Conservation (phyloP, 2,329 filamentous ascomycete genomes). For the Dothiorella sarmentorum region DNA sequence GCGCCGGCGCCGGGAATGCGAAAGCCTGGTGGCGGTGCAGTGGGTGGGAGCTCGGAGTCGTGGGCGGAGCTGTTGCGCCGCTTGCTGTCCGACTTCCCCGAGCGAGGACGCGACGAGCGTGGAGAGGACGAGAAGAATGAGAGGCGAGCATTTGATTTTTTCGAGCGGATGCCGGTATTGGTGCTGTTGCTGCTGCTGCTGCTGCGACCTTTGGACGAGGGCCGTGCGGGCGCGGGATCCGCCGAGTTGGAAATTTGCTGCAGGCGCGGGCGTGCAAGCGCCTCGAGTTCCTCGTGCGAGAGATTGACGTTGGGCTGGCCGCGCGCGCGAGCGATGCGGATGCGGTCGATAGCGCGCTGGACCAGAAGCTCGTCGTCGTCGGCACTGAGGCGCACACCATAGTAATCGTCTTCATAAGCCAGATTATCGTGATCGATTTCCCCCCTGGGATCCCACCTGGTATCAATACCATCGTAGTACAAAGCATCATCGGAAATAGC, state of each 20-base stretch:
- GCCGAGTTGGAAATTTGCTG: slow-evolving; percentile 24
- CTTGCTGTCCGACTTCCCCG: slow-evolving; percentile 32
- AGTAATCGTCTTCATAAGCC: slow-evolving; percentile 46
- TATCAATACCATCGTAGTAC: slow-evolving; percentile 46
- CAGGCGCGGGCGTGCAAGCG: slow-evolving; percentile 35
- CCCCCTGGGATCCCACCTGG: slow-evolving; percentile 26
- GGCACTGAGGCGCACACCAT: slow-evolving; percentile 27
- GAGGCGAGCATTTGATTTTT: slow-evolving; percentile 29
- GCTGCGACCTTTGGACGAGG: slow-evolving; percentile 29
- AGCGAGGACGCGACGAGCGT: slow-evolving; percentile 24
- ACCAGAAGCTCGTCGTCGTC: slow-evolving; percentile 71
- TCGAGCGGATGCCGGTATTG: slow-evolving; percentile 33
- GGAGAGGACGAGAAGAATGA: slow-evolving; percentile 28
- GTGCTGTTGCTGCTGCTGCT: slow-evolving; percentile 29
- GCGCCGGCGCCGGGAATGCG: slow-evolving; percentile 48
- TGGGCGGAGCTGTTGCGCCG: slow-evolving; percentile 24
- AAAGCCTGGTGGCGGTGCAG: slow-evolving; percentile 42
- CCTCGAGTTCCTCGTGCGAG: slow-evolving; percentile 74
- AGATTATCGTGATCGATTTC: slow-evolving; percentile 41
- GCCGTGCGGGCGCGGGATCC: slow-evolving; percentile 30
- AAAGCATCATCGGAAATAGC: slow-evolving; percentile 46
- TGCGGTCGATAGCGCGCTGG: slow-evolving; percentile 74
- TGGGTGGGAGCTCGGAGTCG: slow-evolving; percentile 21
- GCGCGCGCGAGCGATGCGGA: slow-evolving; percentile 70
- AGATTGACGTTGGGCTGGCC: slow-evolving; percentile 78